phyloP scores from a whole-genome alignment of 2,329 filamentous ascomycete genomes.

The Monosporascus sp. region DNA sequence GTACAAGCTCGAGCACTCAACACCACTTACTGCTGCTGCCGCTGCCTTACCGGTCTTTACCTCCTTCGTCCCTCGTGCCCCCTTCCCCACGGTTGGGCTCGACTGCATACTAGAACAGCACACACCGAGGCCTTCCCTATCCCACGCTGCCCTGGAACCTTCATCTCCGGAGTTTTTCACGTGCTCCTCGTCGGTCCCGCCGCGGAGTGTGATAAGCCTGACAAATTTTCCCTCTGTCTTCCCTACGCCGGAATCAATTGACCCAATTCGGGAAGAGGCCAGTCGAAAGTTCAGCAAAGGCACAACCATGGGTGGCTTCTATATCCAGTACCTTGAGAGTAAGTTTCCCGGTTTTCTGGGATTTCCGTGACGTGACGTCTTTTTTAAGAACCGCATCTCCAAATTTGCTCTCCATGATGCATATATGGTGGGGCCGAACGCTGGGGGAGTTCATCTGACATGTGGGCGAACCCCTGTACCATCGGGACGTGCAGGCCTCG shows the following conservation, averaged over 20 bases:
- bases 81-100: constrained; percentile 45
- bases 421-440: constrained; percentile 24
- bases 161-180: constrained; percentile 19
- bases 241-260: neutral
- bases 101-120: constrained; percentile 42
- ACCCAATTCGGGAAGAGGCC: neutral
- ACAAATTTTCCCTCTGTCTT: neutral
- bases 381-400: constrained; percentile 9
- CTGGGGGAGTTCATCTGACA: constrained; percentile 28
- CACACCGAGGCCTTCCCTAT: constrained; percentile 21
- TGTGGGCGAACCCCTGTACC: constrained; percentile 29
- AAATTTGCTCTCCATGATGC: constrained; percentile 24
- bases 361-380: constrained; percentile 4
- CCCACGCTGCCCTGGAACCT: constrained; percentile 24
- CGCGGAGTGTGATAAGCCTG: constrained; percentile 14
- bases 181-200: constrained; percentile 17
- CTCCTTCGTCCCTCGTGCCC: constrained; percentile 28
- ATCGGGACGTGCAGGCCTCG: constrained; percentile 24
- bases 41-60: constrained; percentile 26
- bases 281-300: constrained; percentile 11
- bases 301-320: constrained; percentile 55
- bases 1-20: constrained; percentile 29
- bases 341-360: constrained; percentile 39
- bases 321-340: constrained; percentile 71
- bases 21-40: constrained; percentile 21